phyloP scores from a whole-genome alignment of 306 rosid species.

The Pueraria montana region DNA sequence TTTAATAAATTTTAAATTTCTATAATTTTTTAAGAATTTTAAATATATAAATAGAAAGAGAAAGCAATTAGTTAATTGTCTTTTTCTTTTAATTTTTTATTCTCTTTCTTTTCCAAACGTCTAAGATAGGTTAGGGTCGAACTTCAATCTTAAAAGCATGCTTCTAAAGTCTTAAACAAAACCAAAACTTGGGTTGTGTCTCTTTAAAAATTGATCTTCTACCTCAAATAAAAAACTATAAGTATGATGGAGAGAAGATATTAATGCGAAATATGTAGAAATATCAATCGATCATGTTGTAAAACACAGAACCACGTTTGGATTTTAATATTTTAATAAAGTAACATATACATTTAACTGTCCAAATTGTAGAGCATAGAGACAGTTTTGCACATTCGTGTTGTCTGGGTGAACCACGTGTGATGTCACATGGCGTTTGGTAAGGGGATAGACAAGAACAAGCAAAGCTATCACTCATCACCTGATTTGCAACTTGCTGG shows the following conservation, averaged over 20 bases:
- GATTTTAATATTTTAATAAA: conserved; percentile 38
- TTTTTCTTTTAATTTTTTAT: background rate
- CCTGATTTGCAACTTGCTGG: conserved; percentile 60
- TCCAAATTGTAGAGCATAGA: conserved; percentile 38
- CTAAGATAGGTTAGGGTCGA: conserved; percentile 26
- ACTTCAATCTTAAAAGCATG: conserved; percentile 44
- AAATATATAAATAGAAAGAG: background rate
- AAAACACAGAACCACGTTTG: conserved; percentile 48
- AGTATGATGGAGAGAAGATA: conserved; percentile 30
- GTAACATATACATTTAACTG: background rate
- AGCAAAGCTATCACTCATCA: conserved; percentile 45
- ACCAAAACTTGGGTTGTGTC: conserved; percentile 1
- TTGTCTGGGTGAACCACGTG: conserved; percentile 79
- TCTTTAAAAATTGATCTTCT: conserved; percentile 9
- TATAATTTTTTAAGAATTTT: too few species aligned
- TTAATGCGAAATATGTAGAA: background rate
- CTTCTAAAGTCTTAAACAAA: conserved; percentile 42
- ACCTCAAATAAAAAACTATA: background rate
- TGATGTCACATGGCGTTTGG: conserved; percentile 75
- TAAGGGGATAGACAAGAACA: conserved; percentile 52
- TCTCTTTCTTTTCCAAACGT: conserved; percentile 1
- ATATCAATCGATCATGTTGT: conserved; percentile 23
- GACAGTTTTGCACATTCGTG: conserved; percentile 70
- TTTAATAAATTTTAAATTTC: too few species aligned
- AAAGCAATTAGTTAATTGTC: background rate